phyloP scores from a whole-genome alignment of 2,329 filamentous ascomycete species.

The Apiospora marii region DNA sequence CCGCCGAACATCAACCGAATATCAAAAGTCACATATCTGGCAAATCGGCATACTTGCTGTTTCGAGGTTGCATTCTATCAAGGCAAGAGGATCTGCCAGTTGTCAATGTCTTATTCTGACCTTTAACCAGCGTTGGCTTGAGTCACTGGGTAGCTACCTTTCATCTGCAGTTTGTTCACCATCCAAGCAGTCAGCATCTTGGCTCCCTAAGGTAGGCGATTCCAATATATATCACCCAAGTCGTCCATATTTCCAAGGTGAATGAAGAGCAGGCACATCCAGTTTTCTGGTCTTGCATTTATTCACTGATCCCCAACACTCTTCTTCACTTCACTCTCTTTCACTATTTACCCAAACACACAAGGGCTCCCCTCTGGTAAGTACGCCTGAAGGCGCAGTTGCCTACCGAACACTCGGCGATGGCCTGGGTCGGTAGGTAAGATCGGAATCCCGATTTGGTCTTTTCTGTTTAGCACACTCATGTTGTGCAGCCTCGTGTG shows the following conservation, averaged over 20 bases:
- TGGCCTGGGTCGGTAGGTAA: not conserved
- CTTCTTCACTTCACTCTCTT: not conserved
- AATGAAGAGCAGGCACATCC: not conserved
- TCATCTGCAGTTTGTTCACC: not conserved
- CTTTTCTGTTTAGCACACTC: not conserved
- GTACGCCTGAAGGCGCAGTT: not conserved
- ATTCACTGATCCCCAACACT: not conserved
- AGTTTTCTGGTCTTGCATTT: not conserved
- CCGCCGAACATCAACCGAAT: not conserved
- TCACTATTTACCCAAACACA: not conserved
- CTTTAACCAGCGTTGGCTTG: not conserved
- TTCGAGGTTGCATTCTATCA: not conserved
- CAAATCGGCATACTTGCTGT: not conserved
- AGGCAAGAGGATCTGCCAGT: not conserved
- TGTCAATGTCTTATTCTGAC: not conserved
- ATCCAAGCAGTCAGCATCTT: not conserved
- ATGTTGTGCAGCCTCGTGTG: not conserved
- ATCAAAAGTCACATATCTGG: not conserved
- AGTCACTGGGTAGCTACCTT: not conserved
- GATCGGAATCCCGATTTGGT: not conserved
- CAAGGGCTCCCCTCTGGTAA: not conserved
- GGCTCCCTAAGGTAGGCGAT: not conserved
- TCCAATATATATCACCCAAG: not conserved
- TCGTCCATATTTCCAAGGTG: not conserved
- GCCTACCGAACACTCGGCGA: not conserved